Base-by-base conservation (phyloP, 805 yeast species). In the Lipomyces mesembrius region DNA sequence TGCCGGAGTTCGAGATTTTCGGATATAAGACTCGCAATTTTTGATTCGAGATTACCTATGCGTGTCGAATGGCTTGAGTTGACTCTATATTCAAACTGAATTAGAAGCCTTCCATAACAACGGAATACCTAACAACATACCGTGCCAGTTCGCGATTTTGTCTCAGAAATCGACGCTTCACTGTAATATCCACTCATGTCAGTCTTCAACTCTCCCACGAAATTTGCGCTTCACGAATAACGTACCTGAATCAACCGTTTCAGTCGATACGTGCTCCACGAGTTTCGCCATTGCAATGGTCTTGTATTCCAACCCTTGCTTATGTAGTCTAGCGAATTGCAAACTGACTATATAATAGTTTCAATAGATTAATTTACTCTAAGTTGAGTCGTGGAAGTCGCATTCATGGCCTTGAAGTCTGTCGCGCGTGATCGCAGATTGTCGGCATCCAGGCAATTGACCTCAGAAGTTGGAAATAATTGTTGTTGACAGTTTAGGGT, bases 1-100 rank as follows among this genome's bases (percentile, higher is more conserved):
- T 67, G 71, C 7, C 71, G 69, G 9, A 68, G 62, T 20, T 63
- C 70, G 27, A 68, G 65, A 35, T 68, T 68, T 52, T 68, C 71
- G 29, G 69, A 60, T 7, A 67, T 43, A 14, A 68, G 57, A 2
- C 59, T 62, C 3, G 71, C 46, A 22, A 68, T 46, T 58, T 63
- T 62, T 14, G 62, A 12, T 58, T 68, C 71, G 11, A 68, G 63
- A 35, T 54, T 61, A 34, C 67, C 61, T 53, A 68, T 68, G 17
- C 71, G 59, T 3, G 66, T 56, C 9, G 71, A 68, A 29, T 68
- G 70, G 27, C 58, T 66, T 3, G 71, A 68, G 56, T 68, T 68
- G 35, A 68, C 69, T 20, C 70, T 67, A 32, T 4, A 12, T 37
- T 9, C 14, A 43, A n/a, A 43, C 3, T 22, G 17, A 11, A 27